phyloP scores from a whole-genome alignment of 306 rosid genomes.

The Castanea crenata region DNA sequence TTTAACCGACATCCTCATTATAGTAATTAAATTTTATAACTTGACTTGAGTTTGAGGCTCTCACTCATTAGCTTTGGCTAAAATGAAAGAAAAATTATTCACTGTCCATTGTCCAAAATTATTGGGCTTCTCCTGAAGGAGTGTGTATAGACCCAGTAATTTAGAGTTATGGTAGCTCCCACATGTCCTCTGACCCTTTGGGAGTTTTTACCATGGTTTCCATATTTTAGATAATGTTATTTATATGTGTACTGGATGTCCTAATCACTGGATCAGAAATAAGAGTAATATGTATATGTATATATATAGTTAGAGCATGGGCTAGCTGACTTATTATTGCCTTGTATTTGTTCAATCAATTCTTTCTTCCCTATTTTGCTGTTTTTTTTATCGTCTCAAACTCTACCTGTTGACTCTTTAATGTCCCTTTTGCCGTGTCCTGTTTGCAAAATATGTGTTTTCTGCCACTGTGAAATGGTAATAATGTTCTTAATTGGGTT shows the following conservation, averaged over 20 bases:
- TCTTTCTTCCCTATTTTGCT: neutral
- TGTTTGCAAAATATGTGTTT: neutral
- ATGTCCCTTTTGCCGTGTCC: neutral
- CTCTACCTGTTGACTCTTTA: neutral
- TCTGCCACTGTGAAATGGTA: neutral
- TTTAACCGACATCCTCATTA: neutral
- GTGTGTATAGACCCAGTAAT: neutral
- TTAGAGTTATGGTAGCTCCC: neutral
- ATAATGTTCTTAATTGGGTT: neutral
- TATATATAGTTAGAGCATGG: neutral
- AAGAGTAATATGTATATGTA: neutral
- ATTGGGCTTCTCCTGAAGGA: neutral
- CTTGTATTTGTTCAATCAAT: neutral
- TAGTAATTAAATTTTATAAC: neutral
- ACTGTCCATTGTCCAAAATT: neutral
- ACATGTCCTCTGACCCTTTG: too few species aligned
- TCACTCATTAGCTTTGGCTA: neutral
- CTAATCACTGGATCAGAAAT: too few species aligned
- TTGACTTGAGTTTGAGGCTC: neutral
- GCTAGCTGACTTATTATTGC: neutral
- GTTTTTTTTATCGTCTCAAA: neutral
- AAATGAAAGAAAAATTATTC: neutral
- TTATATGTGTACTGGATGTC: too few species aligned
- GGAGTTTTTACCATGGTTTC: too few species aligned
- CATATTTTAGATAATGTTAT: too few species aligned